Evolutionary conservation across 2,329 filamentous ascomycete genomes (phyloP).

Genomic region (Colletotrichum aenigma): DNA sequence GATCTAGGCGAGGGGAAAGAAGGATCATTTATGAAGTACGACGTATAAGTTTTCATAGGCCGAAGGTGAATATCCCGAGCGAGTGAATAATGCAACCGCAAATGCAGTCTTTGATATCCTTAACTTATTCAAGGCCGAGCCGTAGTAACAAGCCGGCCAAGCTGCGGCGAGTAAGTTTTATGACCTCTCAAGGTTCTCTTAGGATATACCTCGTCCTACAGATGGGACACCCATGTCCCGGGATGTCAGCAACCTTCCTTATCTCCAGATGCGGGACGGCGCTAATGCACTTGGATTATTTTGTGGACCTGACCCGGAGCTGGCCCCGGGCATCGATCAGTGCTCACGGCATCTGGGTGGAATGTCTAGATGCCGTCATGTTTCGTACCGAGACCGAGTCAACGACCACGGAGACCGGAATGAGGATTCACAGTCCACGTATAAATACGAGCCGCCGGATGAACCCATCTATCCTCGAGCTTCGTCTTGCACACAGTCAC

Average conservation of each 20-base stretch:
- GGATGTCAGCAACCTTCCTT: not conserved
- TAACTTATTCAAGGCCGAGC: not conserved
- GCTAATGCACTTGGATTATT: constrained; percentile 1
- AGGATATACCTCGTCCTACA: rapidly evolving
- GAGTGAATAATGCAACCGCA: rapidly evolving
- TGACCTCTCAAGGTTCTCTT: not conserved
- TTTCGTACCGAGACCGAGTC: not conserved
- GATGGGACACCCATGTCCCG: not conserved
- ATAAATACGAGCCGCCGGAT: rapidly evolving
- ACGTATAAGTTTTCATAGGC: not conserved
- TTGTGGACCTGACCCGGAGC: not conserved
- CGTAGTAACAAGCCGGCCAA: not conserved
- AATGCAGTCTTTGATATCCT: not conserved
- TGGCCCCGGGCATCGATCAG: not conserved
- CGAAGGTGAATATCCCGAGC: not conserved
- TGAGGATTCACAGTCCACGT: rapidly evolving
- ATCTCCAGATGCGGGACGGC: not conserved
- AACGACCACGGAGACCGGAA: not conserved
- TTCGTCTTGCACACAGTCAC: rapidly evolving
- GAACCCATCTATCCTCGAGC: not conserved
- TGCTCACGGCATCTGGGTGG: not conserved
- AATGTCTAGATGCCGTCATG: not conserved
- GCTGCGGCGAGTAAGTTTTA: not conserved
- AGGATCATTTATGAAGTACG: not conserved
- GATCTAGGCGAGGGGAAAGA: not conserved